These are phyloP conservation scores for Suhomyces sp. DNA, from an alignment of 805 yeast genomes.

Conservation along the genomic window DNA sequence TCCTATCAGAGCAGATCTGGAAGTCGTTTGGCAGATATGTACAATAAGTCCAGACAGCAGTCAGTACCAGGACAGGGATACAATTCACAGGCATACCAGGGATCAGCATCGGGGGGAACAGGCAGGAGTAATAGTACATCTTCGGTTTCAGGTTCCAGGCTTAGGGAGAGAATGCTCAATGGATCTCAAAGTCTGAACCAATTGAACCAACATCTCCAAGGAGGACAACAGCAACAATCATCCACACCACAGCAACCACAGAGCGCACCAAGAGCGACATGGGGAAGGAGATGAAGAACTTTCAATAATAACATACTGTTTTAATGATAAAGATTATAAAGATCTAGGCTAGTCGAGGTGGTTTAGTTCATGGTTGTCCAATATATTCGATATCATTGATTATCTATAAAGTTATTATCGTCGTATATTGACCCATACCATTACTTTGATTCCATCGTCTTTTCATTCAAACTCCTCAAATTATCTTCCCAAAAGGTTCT, in stretches of 20 bases:
- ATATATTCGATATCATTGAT: no score
- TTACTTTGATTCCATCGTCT: no score
- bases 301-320: no score
- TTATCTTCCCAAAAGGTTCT: conserved; percentile 63
- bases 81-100: conserved; percentile 18
- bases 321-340: no score
- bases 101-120: conserved; percentile 19
- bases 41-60: conserved; percentile 40
- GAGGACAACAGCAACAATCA: conserved; percentile 8
- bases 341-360: no score
- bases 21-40: conserved; percentile 39
- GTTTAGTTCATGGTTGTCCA: no score
- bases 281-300: conserved; percentile 23
- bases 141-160: conserved; percentile 23
- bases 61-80: conserved; percentile 34
- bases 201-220: conserved; percentile 5
- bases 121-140: conserved; percentile 26
- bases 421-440: not conserved
- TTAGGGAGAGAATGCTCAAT: conserved; percentile 30
- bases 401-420: conserved; percentile 1
- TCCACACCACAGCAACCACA: conserved; percentile 7
- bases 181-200: conserved; percentile 16
- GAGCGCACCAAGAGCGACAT: conserved; percentile 19
- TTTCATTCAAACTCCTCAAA: conserved; percentile 9
- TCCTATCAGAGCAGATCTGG: conserved; percentile 30